These are phyloP conservation scores for Cicer cuneatum DNA, from an alignment of 306 rosid genomes.

Conservation along the genomic window DNA sequence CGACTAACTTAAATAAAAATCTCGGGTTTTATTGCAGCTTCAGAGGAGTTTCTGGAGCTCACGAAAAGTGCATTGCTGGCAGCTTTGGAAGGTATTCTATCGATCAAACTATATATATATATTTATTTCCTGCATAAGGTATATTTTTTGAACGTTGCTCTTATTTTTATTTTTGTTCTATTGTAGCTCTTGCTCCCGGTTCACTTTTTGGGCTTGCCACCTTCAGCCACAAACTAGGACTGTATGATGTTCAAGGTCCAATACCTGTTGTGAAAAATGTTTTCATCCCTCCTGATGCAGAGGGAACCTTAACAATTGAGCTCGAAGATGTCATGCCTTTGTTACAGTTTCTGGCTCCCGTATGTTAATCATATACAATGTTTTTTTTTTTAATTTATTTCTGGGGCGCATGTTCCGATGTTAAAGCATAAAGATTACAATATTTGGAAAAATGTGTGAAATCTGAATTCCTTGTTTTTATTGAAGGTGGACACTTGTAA, in stretches of 20 bases:
- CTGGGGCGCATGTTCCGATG: slow-evolving; percentile 2
- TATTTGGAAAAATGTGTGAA: slow-evolving; percentile 29
- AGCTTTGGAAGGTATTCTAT: slow-evolving; percentile 80
- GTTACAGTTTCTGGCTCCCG: slow-evolving; percentile 96
- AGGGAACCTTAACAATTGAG: slow-evolving; percentile 72
- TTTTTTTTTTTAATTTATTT: slow-evolving; percentile 3
- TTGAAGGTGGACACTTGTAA: slow-evolving; percentile 89
- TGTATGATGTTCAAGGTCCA: slow-evolving; percentile 96
- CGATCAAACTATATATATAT: slow-evolving; percentile 17
- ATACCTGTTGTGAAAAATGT: slow-evolving; percentile 88
- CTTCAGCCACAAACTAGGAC: slow-evolving; percentile 95
- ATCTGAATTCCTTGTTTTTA: slow-evolving; percentile 39
- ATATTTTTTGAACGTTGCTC: slow-evolving; percentile 35
- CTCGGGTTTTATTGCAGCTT: slow-evolving; percentile 69
- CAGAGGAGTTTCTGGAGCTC: slow-evolving; percentile 95
- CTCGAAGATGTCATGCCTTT: slow-evolving; percentile 98
- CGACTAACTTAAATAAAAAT: slow-evolving; percentile 33
- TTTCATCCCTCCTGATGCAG: slow-evolving; percentile 83
- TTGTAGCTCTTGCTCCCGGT: slow-evolving; percentile 91
- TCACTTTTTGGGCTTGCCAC: slow-evolving; percentile 97
- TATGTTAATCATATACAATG: slow-evolving; percentile 52
- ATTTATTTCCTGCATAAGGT: slow-evolving; percentile 38
- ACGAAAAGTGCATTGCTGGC: slow-evolving; percentile 94
- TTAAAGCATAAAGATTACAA: slow-evolving; percentile 2
- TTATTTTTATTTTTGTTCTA: slow-evolving; percentile 34